Evolutionary conservation across 2,329 filamentous ascomycete genomes (phyloP), one percentile per base, ranked within the genome.

Genomic region (Rhynchosporium agropyri): DNA sequence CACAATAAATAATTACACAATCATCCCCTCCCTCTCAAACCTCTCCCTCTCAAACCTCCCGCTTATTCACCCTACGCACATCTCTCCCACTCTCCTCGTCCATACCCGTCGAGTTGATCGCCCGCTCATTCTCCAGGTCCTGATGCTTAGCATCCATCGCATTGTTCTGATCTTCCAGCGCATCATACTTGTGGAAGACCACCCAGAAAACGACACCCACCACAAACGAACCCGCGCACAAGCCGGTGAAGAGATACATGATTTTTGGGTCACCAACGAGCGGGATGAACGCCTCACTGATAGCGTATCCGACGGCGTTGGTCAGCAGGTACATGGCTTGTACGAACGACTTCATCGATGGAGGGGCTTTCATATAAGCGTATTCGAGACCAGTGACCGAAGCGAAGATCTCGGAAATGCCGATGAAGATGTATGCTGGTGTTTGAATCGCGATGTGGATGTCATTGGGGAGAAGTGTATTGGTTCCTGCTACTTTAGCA

Each of bases 261-360:
- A 81, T 74, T 5, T 74, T 70, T 0, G 80, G 80, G 65, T 82
- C 79, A n/a, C 64, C 67, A 4, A 78, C 77, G 0, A 76, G 71
- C 0, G 79, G 78, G 28, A 77, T 74, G 28, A 81, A 66, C 0
- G 79, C 78, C 66, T 80, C 75, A 33, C 77, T 77, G 6, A 82
- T 68, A 1, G 84, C 84, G 43, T 79, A 80, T 3, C 82, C 83
- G 65, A 87, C 77, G 0, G 84, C 84, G 61, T 81, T 84, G 67
- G 83, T 91, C 77, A 89, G 85, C 40, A 91, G 80, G 72, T 87
- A 88, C 71, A 91, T 80, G 26, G 85, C 84, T 75, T 84, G 81
- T 89, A 92, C 87, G 33, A 92, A 82, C 0, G 86, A 89, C 68
- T 89, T 88, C 90, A 93, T 92, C 77, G 90, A 91, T 70, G 83